phyloP scores from a whole-genome alignment of 2,329 filamentous ascomycete species.

The Tricladium varicosporioides region DNA sequence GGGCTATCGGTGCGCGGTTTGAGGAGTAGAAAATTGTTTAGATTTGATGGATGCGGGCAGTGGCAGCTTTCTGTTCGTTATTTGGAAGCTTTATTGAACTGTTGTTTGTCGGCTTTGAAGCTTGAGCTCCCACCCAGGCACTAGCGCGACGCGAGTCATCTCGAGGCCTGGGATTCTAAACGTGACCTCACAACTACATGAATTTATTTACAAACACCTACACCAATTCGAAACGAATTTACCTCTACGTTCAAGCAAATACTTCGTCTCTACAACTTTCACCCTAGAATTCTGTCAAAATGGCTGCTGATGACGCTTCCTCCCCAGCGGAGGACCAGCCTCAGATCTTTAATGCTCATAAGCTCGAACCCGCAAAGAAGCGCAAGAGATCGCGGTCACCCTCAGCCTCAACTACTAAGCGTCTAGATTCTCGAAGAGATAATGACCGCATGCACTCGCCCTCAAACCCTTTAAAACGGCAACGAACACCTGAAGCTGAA shows the following conservation, averaged over 20 bases:
- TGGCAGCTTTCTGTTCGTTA: not conserved
- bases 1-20: not conserved
- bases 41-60: not conserved
- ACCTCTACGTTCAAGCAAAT: not conserved
- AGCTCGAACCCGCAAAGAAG: constrained; percentile 41
- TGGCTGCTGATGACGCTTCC: constrained; percentile 33
- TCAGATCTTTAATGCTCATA: constrained; percentile 42
- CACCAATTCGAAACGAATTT: no score
- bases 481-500: constrained; percentile 24
- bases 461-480: constrained; percentile 22
- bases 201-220: constrained; percentile 1
- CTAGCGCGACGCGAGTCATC: constrained; percentile 29
- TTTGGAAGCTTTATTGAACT: not conserved
- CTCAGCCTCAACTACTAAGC: constrained; percentile 27
- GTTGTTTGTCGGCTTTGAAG: constrained; percentile 13
- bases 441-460: constrained; percentile 28
- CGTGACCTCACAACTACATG: constrained; percentile 6
- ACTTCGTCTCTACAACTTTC: not conserved
- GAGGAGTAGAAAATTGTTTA: not conserved
- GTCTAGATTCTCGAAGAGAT: constrained; percentile 21
- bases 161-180: constrained; percentile 1
- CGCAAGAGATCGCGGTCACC: constrained; percentile 40
- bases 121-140: constrained; percentile 29
- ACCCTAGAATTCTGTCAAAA: constrained; percentile 19
- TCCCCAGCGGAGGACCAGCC: constrained; percentile 35